These are phyloP conservation scores for Cryoendolithus antarcticus DNA, from an alignment of 2,329 filamentous ascomycete genomes.

Conservation along the genomic window DNA sequence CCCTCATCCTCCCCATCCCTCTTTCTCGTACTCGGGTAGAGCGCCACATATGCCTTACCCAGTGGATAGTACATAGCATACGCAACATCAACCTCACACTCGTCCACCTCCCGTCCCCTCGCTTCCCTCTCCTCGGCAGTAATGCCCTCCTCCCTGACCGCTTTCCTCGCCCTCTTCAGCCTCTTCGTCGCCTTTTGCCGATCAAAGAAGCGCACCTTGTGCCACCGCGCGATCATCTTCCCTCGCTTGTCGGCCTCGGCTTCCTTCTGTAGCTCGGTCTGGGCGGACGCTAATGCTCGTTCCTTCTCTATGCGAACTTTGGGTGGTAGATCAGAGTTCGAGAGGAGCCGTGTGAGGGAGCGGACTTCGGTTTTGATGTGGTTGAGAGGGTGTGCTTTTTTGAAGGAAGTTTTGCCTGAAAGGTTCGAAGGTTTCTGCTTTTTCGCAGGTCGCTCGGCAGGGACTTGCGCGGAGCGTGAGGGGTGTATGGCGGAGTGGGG, in stretches of 20 bases:
- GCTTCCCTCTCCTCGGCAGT: slow-evolving; percentile 23
- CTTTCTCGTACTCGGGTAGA: slow-evolving; percentile 31
- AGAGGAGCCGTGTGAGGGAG: slow-evolving; percentile 53
- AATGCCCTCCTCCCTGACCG: slow-evolving; percentile 35
- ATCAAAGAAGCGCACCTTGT: slow-evolving; percentile 80
- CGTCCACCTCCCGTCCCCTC: slow-evolving; percentile 13
- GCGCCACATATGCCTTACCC: slow-evolving; percentile 54
- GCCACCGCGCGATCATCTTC: slow-evolving; percentile 65
- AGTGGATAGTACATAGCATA: slow-evolving; percentile 65
- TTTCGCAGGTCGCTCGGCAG: slow-evolving; percentile 10
- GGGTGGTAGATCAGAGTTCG: slow-evolving; percentile 46
- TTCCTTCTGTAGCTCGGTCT: slow-evolving; percentile 49
- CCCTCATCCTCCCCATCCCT: slow-evolving; percentile 19
- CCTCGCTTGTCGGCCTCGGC: slow-evolving; percentile 49
- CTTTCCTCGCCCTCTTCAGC: slow-evolving; percentile 51
- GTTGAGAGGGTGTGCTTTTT: slow-evolving; percentile 34
- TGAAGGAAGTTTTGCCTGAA: slow-evolving; percentile 16
- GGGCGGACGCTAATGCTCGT: slow-evolving; percentile 55
- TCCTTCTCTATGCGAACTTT: slow-evolving; percentile 57
- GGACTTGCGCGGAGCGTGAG: slow-evolving; percentile 14
- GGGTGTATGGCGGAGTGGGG: slow-evolving; percentile 13
- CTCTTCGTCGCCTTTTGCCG: slow-evolving; percentile 59
- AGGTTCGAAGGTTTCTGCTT: slow-evolving; percentile 14
- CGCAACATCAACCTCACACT: slow-evolving; percentile 58
- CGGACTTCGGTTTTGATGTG: slow-evolving; percentile 61